phyloP scores from a whole-genome alignment of 257 asterid genomes.

The Solanum tarapatanum region DNA sequence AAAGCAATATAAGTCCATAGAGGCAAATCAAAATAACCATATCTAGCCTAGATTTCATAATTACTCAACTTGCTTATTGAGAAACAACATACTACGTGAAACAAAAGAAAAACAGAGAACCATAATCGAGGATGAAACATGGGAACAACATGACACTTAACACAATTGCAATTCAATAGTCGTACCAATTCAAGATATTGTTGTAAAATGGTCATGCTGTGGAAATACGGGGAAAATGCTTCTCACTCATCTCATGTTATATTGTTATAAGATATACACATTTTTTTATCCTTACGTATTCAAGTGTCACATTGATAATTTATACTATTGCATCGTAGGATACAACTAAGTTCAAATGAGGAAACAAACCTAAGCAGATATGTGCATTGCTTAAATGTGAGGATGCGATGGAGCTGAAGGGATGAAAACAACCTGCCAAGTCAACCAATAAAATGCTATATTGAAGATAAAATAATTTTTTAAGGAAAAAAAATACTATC shows the following conservation, averaged over 20 bases:
- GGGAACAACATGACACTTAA: too few relatives aligned
- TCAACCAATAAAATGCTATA: neutral
- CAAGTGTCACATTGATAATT: neutral
- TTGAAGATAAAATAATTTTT: neutral
- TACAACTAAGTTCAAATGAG: neutral
- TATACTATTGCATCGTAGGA: neutral
- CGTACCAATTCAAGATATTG: neutral
- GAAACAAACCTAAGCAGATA: constrained; percentile 66
- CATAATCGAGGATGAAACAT: too few relatives aligned
- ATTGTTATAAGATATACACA: neutral
- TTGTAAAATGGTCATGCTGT: neutral
- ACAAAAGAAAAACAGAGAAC: too few relatives aligned
- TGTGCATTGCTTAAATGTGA: constrained; percentile 83
- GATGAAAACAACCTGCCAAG: constrained; percentile 51
- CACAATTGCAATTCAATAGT: neutral
- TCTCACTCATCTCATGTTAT: neutral
- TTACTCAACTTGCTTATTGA: too few relatives aligned
- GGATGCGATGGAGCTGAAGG: constrained; percentile 79
- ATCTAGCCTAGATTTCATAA: too few relatives aligned
- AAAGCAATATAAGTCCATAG: too few relatives aligned
- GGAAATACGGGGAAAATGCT: neutral
- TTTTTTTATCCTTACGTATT: neutral
- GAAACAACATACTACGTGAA: too few relatives aligned
- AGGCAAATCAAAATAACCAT: too few relatives aligned
- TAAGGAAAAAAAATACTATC: too few relatives aligned